Conservation (phyloP, 2,329 filamentous ascomycete genomes). For the Aspergillus japonicus region DNA sequence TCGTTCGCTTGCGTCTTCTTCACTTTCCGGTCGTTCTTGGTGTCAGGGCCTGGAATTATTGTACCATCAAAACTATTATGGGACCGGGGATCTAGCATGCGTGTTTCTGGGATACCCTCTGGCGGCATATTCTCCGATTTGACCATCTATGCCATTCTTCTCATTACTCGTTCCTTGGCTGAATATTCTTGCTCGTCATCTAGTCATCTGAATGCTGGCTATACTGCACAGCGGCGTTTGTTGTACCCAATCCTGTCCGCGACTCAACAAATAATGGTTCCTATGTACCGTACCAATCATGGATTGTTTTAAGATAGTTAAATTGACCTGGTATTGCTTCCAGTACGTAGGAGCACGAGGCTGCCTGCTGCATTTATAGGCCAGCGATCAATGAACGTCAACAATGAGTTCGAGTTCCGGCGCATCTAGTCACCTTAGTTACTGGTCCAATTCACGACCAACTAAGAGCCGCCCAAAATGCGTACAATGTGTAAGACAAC, state of each 20-base stretch:
- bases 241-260: background rate
- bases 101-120: slow-evolving; percentile 3
- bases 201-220: background rate
- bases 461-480: no score
- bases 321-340: no score
- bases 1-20: background rate
- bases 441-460: no score
- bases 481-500: no score
- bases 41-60: background rate
- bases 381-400: no score
- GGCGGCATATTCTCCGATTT: background rate
- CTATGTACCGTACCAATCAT: background rate
- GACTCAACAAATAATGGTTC: background rate
- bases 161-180: background rate
- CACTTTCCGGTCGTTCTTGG: background rate
- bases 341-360: no score
- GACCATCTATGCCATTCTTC: background rate
- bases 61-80: background rate
- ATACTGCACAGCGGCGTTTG: background rate
- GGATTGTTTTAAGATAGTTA: background rate
- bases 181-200: background rate
- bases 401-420: no score
- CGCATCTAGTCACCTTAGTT: no score
- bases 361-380: no score
- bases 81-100: background rate